Evolutionary conservation across 306 rosid species (phyloP), one percentile per base, ranked within the genome.

Genomic region (Prinsepia uniflora): DNA sequence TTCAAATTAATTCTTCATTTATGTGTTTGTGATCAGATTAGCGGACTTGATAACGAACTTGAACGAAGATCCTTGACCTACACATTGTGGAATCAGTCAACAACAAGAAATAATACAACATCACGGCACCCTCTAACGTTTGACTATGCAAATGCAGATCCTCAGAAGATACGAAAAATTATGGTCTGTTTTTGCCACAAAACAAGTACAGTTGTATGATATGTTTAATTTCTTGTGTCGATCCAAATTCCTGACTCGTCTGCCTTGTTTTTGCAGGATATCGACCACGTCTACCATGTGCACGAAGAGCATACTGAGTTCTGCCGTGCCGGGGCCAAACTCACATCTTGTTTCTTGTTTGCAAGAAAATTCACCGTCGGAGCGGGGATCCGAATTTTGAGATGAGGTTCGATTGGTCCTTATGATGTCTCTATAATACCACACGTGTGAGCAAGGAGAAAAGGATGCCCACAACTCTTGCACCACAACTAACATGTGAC

Each of bases 101-200:
- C 57, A 5, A 58, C 54, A 49, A 41, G n/a, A 71, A 36, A 19
- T 20, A 76, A 44, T 10, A 76, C 0, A 67, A 80, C 41, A 55
- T 73, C 82, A 45, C 77, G 81, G 84, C 85, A 81, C 72, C 82
- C 79, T 4, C 43, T 64, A 34, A 69, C 79, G 0, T 70, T 81
- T 3, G 9, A 73, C 56, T 74, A 49, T 70, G 56, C 73, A 49
- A 79, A 77, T 39, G 79, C 73, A 22, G 48, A 60, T 22, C 74
- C 81, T 69, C 30, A 57, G 5, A 47, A 43, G 40, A 43, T 77
- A 10, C 68, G 8, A 34, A 65, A 81, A 64, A 77, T 77, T 14
- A 77, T 73, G 85, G 85, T 69, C 8, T 19, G 53, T 71, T 30
- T 30, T 30, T 30, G 3, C 36, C 36, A 30, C 36, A 2, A 30